Evolutionary conservation across 1,284 basidiomycete genomes (phyloP), one percentile per base, ranked within the genome.

Genomic region (Sphaerobolus stellatus): DNA sequence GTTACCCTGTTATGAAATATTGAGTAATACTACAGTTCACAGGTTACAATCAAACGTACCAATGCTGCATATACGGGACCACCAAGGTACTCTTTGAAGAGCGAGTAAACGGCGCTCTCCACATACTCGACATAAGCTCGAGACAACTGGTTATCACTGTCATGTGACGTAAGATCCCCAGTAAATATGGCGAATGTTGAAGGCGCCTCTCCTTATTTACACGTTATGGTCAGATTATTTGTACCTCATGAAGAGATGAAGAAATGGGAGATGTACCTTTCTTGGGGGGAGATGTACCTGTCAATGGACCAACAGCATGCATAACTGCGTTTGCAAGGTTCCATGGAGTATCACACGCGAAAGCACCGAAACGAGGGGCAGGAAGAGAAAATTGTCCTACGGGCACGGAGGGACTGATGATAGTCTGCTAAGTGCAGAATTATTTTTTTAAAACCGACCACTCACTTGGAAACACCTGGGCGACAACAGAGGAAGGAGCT

Each of bases 151-250:
- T 81, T 82, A 48, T 82, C 78, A 7, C 77, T 69, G 65, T 90
- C 88, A 64, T 90, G 88, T 8, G 86, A 82, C 28, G 89, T 80
- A 51, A 92, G 69, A 65, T 92, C 90, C 24, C 90, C 90, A 0
- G 90, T 92, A 62, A 81, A 90, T 20, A 92, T 57, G 0, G 80
- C 81, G 64, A 83, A 87, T 43, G 80, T 24, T 78, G 59, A 91
- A 86, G 2, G 84, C 80, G 28, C 69, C 74, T 13, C 75, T 68
- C n/a, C n/a, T n/a, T n/a, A n/a, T n/a, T n/a, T n/a, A n/a, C n/a
- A n/a, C n/a, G 59, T 79, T 36, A 33, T 28, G 22, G 33, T 16
- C 8, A 22, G 14, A 24, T 50, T 4, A 27, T 14, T 36, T 20
- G 29, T 11, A 18, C 31, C 31, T 13, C 3, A 5, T 6, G 16